A percentile compares a stretch with the other conserved stretches of the same genome.
Conservation (phyloP, 2,329 filamentous ascomycete species). For the Aspergillus sp. region DNA sequence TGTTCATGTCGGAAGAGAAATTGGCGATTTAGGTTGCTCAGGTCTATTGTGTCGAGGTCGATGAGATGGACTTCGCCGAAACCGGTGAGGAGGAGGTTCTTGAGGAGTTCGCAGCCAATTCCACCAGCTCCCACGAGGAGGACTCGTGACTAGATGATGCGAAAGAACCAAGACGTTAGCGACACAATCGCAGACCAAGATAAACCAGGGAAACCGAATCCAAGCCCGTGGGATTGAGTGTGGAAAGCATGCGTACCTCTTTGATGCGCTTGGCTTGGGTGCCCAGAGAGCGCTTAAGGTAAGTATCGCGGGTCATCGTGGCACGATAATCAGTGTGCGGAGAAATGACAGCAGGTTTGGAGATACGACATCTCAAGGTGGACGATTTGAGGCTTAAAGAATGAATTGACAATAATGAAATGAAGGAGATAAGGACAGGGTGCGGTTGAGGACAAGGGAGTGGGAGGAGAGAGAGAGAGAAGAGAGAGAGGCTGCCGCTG, state of each 20-base stretch:
- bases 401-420: neutral
- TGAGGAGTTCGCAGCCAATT: conserved; percentile 95
- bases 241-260: conserved; percentile 32
- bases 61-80: conserved; percentile 94
- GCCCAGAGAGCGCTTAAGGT: conserved; percentile 45
- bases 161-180: conserved; percentile 12
- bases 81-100: conserved; percentile 88
- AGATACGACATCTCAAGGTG: conserved; percentile 15
- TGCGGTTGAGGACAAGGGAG: conserved; percentile 8
- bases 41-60: conserved; percentile 96
- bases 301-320: conserved; percentile 42
- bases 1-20: conserved; percentile 96
- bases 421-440: conserved; percentile 2
- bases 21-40: conserved; percentile 96
- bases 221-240: neutral
- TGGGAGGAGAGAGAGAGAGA: neutral
- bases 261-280: conserved; percentile 40
- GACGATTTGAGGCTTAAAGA: neutral
- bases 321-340: conserved; percentile 9
- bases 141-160: conserved; percentile 66
- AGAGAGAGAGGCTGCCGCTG: conserved; percentile 8
- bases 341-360: neutral
- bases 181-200: neutral
- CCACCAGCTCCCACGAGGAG: conserved; percentile 95
- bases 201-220: neutral